A percentile compares a stretch with the other conserved stretches of the same genome.
Evolutionary conservation across 805 yeast genomes (phyloP).

Genomic region (Candida peoriensis): DNA sequence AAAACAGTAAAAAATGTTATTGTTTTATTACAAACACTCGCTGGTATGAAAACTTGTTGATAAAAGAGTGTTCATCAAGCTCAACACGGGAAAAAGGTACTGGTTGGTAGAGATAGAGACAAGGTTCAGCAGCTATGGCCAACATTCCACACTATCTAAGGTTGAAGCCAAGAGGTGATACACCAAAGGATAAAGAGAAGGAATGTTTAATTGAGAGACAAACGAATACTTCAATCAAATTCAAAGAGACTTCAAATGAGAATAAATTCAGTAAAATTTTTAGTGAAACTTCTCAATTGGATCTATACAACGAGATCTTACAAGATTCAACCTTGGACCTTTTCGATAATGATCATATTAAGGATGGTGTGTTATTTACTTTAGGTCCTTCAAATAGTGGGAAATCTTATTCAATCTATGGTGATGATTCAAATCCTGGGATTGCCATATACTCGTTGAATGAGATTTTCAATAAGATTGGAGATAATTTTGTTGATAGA

Average conservation of each 20-base stretch:
- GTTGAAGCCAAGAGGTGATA: conserved; percentile 29
- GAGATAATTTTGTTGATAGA: conserved; percentile 15
- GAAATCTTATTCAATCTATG: conserved; percentile 36
- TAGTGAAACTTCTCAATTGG: conserved; percentile 28
- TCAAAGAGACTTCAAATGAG: conserved; percentile 23
- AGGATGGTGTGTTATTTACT: conserved; percentile 41
- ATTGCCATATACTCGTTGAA: conserved; percentile 31
- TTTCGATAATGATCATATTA: conserved; percentile 26
- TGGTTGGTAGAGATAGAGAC: neutral
- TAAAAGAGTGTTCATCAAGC: too few species aligned
- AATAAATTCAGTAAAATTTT: conserved; percentile 30
- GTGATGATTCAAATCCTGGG: conserved; percentile 32
- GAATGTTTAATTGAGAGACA: conserved; percentile 21
- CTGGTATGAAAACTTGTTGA: too few species aligned
- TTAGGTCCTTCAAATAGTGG: conserved; percentile 54
- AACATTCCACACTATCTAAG: conserved; percentile 33
- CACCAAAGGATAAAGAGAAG: conserved; percentile 8
- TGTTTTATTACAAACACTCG: too few species aligned
- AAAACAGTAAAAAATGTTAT: neutral
- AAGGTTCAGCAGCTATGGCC: conserved; percentile 2
- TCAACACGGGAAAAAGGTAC: neutral
- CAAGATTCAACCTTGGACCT: conserved; percentile 16
- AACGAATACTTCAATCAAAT: conserved; percentile 17
- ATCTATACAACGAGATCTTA: conserved; percentile 29
- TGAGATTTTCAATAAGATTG: conserved; percentile 27